Base-by-base conservation (phyloP, 2,329 filamentous ascomycete genomes). In the Dactylellina leptospora region DNA sequence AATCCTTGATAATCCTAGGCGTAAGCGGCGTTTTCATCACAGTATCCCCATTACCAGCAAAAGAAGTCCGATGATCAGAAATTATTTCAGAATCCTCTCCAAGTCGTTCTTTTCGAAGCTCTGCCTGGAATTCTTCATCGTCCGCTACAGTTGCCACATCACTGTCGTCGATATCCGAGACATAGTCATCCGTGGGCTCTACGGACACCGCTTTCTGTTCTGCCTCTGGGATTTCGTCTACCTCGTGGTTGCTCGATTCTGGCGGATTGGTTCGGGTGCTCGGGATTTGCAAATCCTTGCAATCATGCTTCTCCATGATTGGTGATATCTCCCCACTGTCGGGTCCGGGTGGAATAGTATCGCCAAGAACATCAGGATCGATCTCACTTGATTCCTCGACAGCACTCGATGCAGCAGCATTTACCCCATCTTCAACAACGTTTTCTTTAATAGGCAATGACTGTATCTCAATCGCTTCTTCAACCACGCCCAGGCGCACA, bases 81-180 rank as follows among this genome's bases (percentile, higher is more conserved):
- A n/a, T 27, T 4, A 33, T 38, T 16, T 2, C 3, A 28, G 25
- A n/a, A 20, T 63, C 48, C 36, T 71, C 58, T 27, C 53, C 47
- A 54, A 72, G 47, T 3, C 68, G 68, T 50, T 72, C 68, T 47
- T 64, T 72, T 22, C 68, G 64, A 72, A 72, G 68, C 22, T 72
- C 68, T 22, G 60, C 68, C 36, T 64, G 59, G 30, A 72, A 64
- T 42, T 72, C 68, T n/a, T 72, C 68, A n/a, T 72, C 68, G 18
- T 72, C 68, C 2, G 69, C 55, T n/a, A 68, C 60, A 9, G 69
- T 68, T 11, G 51, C 61, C 1, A 60, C 51, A 20, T 73, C 69
- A 16, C 59, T 63, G 25, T 73, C 69, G 18, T 73, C 69, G 13
- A 66, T 45, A 33, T 73, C 62, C 4, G 61, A 68, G 25, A 66